phyloP scores from a whole-genome alignment of 139 green algal genomes.

The Spirogloea muscicola region DNA sequence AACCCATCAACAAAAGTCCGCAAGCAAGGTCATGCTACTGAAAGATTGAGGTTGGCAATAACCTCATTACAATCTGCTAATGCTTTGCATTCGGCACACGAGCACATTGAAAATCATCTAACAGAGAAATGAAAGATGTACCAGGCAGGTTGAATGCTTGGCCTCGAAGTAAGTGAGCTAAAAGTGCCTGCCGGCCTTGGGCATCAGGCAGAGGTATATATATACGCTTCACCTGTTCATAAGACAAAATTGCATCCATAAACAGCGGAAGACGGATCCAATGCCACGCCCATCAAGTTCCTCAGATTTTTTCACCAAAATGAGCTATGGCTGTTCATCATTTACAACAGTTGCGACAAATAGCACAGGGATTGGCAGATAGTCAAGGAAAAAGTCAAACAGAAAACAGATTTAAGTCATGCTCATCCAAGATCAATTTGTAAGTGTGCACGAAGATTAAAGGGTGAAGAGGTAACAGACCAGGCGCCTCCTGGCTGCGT shows the following conservation, averaged over 20 bases:
- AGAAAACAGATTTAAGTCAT: background rate
- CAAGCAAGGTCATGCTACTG: background rate
- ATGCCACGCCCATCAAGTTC: too few species aligned
- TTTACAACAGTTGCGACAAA: background rate
- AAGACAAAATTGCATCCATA: background rate
- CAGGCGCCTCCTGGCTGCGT: constrained; percentile 88
- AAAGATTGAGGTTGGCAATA: background rate
- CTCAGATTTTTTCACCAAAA: too few species aligned
- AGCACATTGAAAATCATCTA: background rate
- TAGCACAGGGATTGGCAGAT: background rate
- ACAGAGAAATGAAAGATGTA: background rate
- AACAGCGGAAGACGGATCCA: background rate
- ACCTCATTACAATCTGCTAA: background rate
- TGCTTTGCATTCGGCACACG: background rate
- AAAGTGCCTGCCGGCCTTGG: constrained; percentile 53
- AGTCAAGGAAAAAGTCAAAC: background rate
- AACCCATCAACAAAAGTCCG: background rate
- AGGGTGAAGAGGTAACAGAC: background rate
- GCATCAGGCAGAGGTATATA: constrained; percentile 93
- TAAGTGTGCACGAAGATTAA: constrained; percentile 41
- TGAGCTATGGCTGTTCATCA: background rate
- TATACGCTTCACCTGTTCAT: constrained; percentile 80
- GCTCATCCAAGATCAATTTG: background rate
- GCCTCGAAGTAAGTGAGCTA: constrained; percentile 37
- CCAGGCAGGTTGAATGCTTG: constrained; percentile 18